Conservation (phyloP, 306 rosid species). For the Bauhinia variegata region DNA sequence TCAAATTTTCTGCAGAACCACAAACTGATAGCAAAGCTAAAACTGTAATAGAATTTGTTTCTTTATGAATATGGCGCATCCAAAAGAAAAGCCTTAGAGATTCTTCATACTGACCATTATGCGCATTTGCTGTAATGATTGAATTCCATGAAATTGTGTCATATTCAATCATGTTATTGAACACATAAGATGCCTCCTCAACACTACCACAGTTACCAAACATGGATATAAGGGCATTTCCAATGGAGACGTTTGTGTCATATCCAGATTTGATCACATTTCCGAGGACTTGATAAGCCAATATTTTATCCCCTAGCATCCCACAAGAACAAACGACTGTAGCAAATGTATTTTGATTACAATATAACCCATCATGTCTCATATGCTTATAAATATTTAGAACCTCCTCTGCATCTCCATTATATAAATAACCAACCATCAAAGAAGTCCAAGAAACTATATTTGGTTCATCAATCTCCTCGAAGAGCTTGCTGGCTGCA, state of each 20-base stretch:
- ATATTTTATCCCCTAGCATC: conserved; percentile 54
- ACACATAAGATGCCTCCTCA: conserved; percentile 65
- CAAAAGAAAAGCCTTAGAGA: conserved; percentile 55
- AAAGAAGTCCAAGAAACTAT: conserved; percentile 95
- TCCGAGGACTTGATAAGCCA: conserved; percentile 78
- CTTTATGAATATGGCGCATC: conserved; percentile 58
- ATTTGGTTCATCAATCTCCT: conserved; percentile 77
- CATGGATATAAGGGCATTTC: conserved; percentile 78
- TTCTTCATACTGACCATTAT: conserved; percentile 59
- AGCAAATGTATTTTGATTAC: conserved; percentile 74
- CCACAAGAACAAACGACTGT: conserved; percentile 75
- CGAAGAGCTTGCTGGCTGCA: conserved; percentile 57
- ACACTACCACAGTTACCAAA: conserved; percentile 61
- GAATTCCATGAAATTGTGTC: conserved; percentile 96
- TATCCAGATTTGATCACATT: conserved; percentile 68
- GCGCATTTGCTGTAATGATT: conserved; percentile 69
- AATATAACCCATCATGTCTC: conserved; percentile 46
- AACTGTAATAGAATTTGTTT: conserved; percentile 61
- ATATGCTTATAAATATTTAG: conserved; percentile 55
- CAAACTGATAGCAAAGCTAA: conserved; percentile 66
- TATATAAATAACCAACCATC: conserved; percentile 69
- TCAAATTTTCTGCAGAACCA: conserved; percentile 59
- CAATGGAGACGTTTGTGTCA: conserved; percentile 65
- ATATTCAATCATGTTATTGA: conserved; percentile 65
- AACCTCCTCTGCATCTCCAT: conserved; percentile 59